These are phyloP conservation scores for Botrytis tulipae DNA, from an alignment of 2,329 filamentous ascomycete species.

Conservation along the genomic window DNA sequence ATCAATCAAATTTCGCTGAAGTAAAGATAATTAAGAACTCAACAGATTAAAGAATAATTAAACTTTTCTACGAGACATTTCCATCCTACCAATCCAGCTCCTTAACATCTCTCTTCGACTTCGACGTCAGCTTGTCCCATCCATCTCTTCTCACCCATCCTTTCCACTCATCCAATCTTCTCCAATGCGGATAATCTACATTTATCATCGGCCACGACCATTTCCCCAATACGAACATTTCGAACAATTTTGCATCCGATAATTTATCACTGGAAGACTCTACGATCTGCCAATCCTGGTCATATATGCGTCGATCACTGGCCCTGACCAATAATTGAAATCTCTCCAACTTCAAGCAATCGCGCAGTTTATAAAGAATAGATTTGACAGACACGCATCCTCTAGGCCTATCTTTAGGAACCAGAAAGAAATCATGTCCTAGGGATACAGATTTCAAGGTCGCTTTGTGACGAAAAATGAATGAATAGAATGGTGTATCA, in stretches of 20 bases:
- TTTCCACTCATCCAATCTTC: constrained; percentile 15
- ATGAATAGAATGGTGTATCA: constrained; percentile 3
- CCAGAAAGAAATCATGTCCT: constrained; percentile 5
- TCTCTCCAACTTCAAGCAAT: constrained; percentile 4
- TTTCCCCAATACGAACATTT: constrained; percentile 14
- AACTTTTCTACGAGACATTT: neutral
- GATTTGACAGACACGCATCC: constrained; percentile 11
- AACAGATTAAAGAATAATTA: too few species aligned
- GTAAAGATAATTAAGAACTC: rapidly evolving
- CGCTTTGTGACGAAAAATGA: neutral
- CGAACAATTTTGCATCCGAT: constrained; percentile 17
- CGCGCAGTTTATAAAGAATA: neutral
- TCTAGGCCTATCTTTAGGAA: neutral
- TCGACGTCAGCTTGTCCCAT: neutral
- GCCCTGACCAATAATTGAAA: constrained; percentile 18
- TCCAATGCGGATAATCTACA: constrained; percentile 15
- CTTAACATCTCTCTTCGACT: neutral
- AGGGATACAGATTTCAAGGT: constrained; percentile 14
- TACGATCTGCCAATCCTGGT: neutral
- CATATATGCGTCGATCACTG: constrained; percentile 7
- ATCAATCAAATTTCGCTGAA: neutral
- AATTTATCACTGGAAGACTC: neutral
- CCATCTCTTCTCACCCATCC: constrained; percentile 13
- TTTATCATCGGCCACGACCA: constrained; percentile 19
- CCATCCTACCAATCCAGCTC: neutral